Conservation (phyloP, 331 rosid genomes). For the Cucumis variabilis region DNA sequence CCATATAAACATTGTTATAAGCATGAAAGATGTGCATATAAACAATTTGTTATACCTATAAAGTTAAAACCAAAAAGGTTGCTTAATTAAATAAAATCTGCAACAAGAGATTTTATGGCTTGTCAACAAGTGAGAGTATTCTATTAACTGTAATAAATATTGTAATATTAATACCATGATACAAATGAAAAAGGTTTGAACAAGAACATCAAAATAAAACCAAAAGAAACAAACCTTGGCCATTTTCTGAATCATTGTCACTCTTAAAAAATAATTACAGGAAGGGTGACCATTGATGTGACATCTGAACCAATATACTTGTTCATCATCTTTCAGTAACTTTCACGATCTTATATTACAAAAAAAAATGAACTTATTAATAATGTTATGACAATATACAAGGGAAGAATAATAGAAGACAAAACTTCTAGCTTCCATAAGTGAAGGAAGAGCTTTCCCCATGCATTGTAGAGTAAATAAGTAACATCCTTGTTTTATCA, state of each 20-base stretch:
- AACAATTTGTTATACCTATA: too few relatives aligned
- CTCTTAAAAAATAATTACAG: slow-evolving; percentile 85
- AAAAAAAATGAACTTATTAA: not conserved
- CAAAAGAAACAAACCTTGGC: slow-evolving; percentile 71
- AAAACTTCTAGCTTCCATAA: not conserved
- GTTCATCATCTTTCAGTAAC: slow-evolving; percentile 96
- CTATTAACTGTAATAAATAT: slow-evolving; percentile 73
- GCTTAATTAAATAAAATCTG: too few relatives aligned
- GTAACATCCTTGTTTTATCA: not conserved
- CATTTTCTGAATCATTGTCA: slow-evolving; percentile 94
- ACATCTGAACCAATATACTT: slow-evolving; percentile 82
- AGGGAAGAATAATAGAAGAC: slow-evolving; percentile 12
- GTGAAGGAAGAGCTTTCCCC: not conserved
- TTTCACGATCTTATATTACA: slow-evolving; percentile 49
- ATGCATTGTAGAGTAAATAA: not conserved
- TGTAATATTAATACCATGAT: slow-evolving; percentile 28
- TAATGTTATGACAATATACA: not conserved
- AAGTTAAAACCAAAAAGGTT: too few relatives aligned
- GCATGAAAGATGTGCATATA: too few relatives aligned
- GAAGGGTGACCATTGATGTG: slow-evolving; percentile 91
- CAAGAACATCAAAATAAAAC: slow-evolving; percentile 8
- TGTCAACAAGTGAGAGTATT: slow-evolving; percentile 59
- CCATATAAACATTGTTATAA: too few relatives aligned
- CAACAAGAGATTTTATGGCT: too few relatives aligned
- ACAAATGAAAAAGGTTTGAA: not conserved